Conservation (phyloP, 2,329 filamentous ascomycete species). For the Aspergillus pseudoglaucus region DNA sequence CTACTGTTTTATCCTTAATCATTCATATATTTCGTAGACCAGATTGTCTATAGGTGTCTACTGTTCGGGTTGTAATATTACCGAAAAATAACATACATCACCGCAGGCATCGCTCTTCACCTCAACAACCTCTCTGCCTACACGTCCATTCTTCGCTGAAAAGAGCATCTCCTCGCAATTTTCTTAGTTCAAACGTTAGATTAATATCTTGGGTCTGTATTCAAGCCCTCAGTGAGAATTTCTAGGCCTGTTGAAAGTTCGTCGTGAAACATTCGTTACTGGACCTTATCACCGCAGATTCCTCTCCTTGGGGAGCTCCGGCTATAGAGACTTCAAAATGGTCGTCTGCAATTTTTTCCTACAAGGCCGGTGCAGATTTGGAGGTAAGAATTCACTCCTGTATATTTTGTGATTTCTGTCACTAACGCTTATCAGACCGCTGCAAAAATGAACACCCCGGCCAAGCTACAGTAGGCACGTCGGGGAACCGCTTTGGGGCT, state of each 20-base stretch:
- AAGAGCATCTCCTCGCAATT: conserved; percentile 2
- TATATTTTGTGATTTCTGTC: background rate
- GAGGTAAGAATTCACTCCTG: conserved; percentile 42
- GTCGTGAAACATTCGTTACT: no score
- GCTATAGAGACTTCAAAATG: conserved; percentile 23
- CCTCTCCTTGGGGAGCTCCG: background rate
- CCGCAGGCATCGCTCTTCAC: background rate
- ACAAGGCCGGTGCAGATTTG: conserved; percentile 59
- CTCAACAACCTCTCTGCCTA: background rate
- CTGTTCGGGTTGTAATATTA: background rate
- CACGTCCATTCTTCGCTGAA: conserved; percentile 1
- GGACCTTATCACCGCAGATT: background rate
- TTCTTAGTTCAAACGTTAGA: background rate
- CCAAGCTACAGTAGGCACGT: conserved; percentile 26
- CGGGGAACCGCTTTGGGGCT: conserved; percentile 55
- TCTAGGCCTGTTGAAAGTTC: no score
- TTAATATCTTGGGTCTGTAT: background rate
- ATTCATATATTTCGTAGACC: background rate
- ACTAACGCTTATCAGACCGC: conserved; percentile 38
- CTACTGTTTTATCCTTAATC: background rate
- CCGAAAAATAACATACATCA: background rate
- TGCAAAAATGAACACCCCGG: conserved; percentile 57
- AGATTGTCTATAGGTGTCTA: background rate
- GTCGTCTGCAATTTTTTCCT: conserved; percentile 58
- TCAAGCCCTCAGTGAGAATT: background rate